Conservation (phyloP, 2,329 filamentous ascomycete genomes). For the Colletotrichum lini region DNA sequence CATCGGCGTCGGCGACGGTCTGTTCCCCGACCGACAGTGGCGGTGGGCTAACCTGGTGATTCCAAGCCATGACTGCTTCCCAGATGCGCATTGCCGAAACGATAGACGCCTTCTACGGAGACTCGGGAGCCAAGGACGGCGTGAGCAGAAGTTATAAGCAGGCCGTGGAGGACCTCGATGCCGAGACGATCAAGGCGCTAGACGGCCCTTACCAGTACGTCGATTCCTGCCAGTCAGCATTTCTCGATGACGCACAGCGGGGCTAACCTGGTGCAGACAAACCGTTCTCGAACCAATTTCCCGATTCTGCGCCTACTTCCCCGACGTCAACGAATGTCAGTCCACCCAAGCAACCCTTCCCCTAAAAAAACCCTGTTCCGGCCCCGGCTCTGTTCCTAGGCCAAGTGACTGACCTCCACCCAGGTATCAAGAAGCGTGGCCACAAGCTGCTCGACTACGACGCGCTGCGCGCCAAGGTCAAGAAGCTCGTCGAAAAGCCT, state of each 20-base stretch:
- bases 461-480: constrained; percentile 93
- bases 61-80: constrained; percentile 93
- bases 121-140: constrained; percentile 93
- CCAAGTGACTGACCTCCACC: not conserved
- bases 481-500: constrained; percentile 96
- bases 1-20: not conserved
- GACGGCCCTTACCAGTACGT: constrained; percentile 90
- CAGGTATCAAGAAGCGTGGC: constrained; percentile 96
- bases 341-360: constrained; percentile 16
- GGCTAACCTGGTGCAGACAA: constrained; percentile 65
- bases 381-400: not conserved
- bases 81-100: constrained; percentile 99
- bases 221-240: too few relatives aligned
- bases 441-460: constrained; percentile 99
- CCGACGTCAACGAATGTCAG: constrained; percentile 96
- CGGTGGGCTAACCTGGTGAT: constrained; percentile 36
- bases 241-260: constrained; percentile 38
- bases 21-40: not conserved
- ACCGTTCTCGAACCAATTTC: constrained; percentile 97
- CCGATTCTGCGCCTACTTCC: constrained; percentile 98
- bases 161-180: constrained; percentile 96
- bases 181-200: constrained; percentile 97
- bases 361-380: not conserved
- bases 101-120: constrained; percentile 99
- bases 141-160: constrained; percentile 98